These are phyloP conservation scores for Massariosphaeria phaeospora DNA, from an alignment of 495 filamentous ascomycete genomes.

Conservation along the genomic window DNA sequence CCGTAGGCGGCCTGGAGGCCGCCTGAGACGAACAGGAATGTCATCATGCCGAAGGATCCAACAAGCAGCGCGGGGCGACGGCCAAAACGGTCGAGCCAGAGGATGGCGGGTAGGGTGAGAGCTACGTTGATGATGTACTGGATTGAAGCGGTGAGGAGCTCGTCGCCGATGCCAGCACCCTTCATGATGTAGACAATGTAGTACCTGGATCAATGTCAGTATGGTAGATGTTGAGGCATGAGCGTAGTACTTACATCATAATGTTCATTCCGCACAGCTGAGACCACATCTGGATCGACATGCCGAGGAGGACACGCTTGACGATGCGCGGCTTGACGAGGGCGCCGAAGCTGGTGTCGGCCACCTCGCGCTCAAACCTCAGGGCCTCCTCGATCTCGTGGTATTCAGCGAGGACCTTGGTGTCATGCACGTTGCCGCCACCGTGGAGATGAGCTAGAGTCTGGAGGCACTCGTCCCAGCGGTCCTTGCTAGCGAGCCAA, in stretches of 20 bases:
- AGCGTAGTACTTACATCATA: constrained; percentile 46
- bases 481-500: constrained; percentile 68
- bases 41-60: constrained; percentile 36
- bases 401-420: constrained; percentile 60
- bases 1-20: constrained; percentile 34
- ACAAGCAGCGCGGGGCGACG: constrained; percentile 34
- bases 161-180: constrained; percentile 56
- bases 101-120: constrained; percentile 57
- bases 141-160: constrained; percentile 65
- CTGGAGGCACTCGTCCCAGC: constrained; percentile 66
- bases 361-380: constrained; percentile 57
- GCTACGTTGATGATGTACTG: constrained; percentile 75
- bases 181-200: constrained; percentile 68
- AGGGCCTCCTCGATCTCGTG: constrained; percentile 63
- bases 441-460: constrained; percentile 65
- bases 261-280: constrained; percentile 73
- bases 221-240: not conserved
- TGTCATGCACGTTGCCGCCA: constrained; percentile 53
- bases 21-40: constrained; percentile 34
- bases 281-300: constrained; percentile 73
- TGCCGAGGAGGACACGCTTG: constrained; percentile 64
- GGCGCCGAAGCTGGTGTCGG: constrained; percentile 52
- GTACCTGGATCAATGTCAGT: no score
- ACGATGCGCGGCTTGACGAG: constrained; percentile 59
- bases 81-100: constrained; percentile 38